These are phyloP conservation scores for Saitozyma podzolica DNA, from an alignment of 768 basidiomycete species.

Conservation along the genomic window DNA sequence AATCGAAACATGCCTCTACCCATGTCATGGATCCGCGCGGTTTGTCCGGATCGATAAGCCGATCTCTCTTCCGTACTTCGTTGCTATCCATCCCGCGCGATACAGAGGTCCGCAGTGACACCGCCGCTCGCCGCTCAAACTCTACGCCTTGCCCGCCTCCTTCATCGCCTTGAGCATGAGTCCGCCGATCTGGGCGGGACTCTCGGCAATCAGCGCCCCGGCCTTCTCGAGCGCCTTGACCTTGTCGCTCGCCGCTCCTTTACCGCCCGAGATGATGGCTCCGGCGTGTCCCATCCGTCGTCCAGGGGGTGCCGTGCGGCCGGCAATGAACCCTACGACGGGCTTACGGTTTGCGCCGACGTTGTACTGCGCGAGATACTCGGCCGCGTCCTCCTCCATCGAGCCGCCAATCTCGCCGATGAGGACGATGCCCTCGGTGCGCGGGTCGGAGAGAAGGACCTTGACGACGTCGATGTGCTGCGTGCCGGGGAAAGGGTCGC, in stretches of 20 bases:
- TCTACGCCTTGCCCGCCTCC: conserved; percentile 41
- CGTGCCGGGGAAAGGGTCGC: conserved; percentile 63
- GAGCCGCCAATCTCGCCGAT: conserved; percentile 99
- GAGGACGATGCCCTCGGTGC: conserved; percentile 93
- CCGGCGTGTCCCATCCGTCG: conserved; percentile 98
- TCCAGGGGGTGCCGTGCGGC: conserved; percentile 95
- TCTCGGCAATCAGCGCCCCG: conserved; percentile 89
- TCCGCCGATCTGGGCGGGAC: conserved; percentile 89
- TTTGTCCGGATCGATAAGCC: no score
- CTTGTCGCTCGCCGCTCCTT: conserved; percentile 94
- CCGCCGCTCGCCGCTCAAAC: neutral
- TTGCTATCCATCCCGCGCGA: no score
- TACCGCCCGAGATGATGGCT: conserved; percentile 96
- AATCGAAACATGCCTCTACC: no score
- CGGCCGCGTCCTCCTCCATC: conserved; percentile 99
- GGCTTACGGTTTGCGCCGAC: conserved; percentile 86
- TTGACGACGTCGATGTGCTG: conserved; percentile 95
- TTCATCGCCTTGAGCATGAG: conserved; percentile 76
- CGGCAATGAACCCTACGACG: conserved; percentile 96
- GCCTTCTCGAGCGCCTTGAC: conserved; percentile 77
- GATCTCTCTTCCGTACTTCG: no score
- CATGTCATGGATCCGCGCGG: no score
- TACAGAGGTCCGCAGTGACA: no score
- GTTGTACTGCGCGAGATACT: conserved; percentile 90
- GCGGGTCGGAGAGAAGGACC: conserved; percentile 89